Evolutionary conservation across 257 asterid species (phyloP).

Genomic region (Cruciata laevipes): DNA sequence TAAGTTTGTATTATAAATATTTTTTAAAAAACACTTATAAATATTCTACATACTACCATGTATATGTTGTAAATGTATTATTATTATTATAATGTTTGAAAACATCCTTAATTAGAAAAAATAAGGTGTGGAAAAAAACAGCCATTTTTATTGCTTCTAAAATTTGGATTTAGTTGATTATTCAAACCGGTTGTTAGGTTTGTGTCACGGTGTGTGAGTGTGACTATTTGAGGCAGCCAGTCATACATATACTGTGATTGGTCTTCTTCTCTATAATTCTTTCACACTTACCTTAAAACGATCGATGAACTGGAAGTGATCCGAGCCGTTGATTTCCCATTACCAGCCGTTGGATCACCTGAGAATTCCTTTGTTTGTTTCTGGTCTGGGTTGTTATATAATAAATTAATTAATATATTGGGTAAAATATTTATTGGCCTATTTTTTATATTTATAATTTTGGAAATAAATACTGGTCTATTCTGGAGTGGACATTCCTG

Average conservation of each 20-base stretch:
- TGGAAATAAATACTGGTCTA: neutral
- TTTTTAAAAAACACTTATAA: too few relatives aligned
- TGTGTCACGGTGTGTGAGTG: neutral
- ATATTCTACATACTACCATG: too few relatives aligned
- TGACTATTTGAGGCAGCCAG: neutral
- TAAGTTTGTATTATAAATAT: too few relatives aligned
- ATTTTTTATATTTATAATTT: too few relatives aligned
- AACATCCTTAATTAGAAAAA: too few relatives aligned
- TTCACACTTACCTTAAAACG: slow-evolving; percentile 1
- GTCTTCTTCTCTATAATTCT: slow-evolving; percentile 8
- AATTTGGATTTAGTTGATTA: neutral
- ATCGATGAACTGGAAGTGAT: neutral
- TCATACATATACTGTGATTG: slow-evolving; percentile 5
- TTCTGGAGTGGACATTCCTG: neutral
- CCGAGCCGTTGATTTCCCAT: neutral
- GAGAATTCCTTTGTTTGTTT: neutral
- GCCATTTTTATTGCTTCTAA: neutral
- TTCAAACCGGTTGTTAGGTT: slow-evolving; percentile 1
- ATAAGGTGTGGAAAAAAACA: neutral
- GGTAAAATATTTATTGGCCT: neutral
- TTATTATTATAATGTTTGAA: too few relatives aligned
- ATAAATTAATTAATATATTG: neutral
- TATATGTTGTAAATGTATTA: too few relatives aligned
- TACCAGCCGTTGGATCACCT: slow-evolving; percentile 10
- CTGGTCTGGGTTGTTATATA: neutral